A percentile compares a stretch with the other conserved stretches of the same genome.
phyloP scores from a whole-genome alignment of 2,329 filamentous ascomycete species.

The Pestalotiopsis sp. region DNA sequence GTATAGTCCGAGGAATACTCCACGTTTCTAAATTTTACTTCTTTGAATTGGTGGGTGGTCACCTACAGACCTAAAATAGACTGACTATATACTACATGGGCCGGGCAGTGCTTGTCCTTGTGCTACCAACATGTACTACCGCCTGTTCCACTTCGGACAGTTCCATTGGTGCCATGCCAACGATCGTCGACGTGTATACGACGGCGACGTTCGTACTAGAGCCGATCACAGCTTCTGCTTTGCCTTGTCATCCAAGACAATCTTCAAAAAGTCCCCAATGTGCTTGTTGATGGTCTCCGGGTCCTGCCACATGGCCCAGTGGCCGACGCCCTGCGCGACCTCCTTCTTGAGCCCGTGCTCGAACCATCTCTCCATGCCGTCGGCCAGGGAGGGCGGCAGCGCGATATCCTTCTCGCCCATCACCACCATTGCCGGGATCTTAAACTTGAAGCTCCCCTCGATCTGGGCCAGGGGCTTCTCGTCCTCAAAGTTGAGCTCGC shows the following conservation, averaged over 20 bases:
- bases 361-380: slow-evolving; percentile 69
- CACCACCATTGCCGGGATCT: slow-evolving; percentile 72
- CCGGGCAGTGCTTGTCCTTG: neutral
- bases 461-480: slow-evolving; percentile 64
- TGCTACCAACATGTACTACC: neutral
- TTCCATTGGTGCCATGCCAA: neutral
- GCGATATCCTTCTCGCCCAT: slow-evolving; percentile 70
- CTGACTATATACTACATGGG: neutral
- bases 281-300: slow-evolving; percentile 68
- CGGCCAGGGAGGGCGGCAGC: slow-evolving; percentile 69
- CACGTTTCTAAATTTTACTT: neutral
- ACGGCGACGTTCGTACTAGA: neutral
- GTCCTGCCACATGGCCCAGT: slow-evolving; percentile 83
- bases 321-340: slow-evolving; percentile 60
- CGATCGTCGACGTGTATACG: neutral
- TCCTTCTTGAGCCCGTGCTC: slow-evolving; percentile 63
- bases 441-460: slow-evolving; percentile 58
- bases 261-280: slow-evolving; percentile 67
- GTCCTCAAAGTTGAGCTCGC: slow-evolving; percentile 73
- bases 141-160: neutral
- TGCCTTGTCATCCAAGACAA: slow-evolving; percentile 38
- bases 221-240: slow-evolving; percentile 37
- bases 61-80: neutral
- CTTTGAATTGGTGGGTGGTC: neutral
- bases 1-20: neutral